Conservation (phyloP, 2,329 filamentous ascomycete species). For the Aspergillus sp. region DNA sequence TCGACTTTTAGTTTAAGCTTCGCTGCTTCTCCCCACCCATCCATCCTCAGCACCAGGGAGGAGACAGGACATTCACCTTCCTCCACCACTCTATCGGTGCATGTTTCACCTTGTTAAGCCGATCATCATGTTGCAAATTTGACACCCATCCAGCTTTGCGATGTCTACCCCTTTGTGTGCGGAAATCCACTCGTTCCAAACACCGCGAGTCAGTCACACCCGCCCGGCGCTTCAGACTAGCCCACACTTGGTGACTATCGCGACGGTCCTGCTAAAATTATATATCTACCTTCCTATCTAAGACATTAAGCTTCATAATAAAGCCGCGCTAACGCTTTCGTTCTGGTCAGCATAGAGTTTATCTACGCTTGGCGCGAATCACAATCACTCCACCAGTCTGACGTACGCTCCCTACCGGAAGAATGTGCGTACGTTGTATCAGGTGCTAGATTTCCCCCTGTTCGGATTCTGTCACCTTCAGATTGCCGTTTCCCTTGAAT, state of each 20-base stretch:
- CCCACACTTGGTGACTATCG: conserved; percentile 45
- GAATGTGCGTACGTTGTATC: conserved; percentile 37
- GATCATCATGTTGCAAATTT: conserved; percentile 39
- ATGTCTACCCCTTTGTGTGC: conserved; percentile 45
- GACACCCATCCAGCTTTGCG: too few relatives aligned
- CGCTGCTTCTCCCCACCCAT: conserved; percentile 44
- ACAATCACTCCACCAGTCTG: too few relatives aligned
- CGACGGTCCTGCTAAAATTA: not conserved
- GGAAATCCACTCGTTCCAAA: conserved; percentile 58
- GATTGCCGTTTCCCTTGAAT: conserved; percentile 65
- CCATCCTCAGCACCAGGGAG: conserved; percentile 35
- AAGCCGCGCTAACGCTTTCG: too few relatives aligned
- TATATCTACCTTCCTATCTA: conserved; percentile 9
- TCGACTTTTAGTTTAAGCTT: not conserved
- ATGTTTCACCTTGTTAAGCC: conserved; percentile 48
- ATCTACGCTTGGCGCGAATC: conserved; percentile 70
- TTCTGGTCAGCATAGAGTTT: conserved; percentile 72
- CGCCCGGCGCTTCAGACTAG: conserved; percentile 48
- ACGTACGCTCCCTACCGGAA: conserved; percentile 47
- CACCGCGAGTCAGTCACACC: conserved; percentile 53
- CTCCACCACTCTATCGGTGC: conserved; percentile 53
- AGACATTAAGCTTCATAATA: conserved; percentile 3
- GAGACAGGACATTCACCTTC: conserved; percentile 41
- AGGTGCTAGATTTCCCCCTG: not conserved
- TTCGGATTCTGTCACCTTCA: not conserved